Evolutionary conservation across 805 yeast species (phyloP).

Genomic region (Saccharomyces mikatae): DNA sequence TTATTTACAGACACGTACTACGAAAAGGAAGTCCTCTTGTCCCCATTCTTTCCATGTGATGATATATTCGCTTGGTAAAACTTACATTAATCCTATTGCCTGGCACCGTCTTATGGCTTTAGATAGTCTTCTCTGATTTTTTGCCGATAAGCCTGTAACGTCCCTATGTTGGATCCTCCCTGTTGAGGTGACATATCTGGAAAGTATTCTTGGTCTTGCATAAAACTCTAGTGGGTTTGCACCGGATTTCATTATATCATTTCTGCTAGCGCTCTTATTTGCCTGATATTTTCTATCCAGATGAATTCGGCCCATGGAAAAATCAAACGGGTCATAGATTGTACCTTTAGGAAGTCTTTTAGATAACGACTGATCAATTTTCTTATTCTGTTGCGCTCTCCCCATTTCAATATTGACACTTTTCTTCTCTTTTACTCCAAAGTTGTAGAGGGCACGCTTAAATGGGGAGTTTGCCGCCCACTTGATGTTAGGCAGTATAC

Average conservation of each 20-base stretch:
- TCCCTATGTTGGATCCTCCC: slow-evolving; percentile 74
- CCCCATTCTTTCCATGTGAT: neutral
- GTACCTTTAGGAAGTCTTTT: slow-evolving; percentile 43
- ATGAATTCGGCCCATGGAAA: slow-evolving; percentile 49
- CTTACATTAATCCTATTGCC: slow-evolving; percentile 61
- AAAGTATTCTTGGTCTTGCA: slow-evolving; percentile 61
- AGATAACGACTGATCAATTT: slow-evolving; percentile 33
- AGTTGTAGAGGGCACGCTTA: neutral
- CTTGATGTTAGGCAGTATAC: neutral
- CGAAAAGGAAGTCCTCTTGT: neutral
- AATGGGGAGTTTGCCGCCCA: neutral
- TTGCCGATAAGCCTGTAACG: slow-evolving; percentile 56
- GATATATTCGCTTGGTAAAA: slow-evolving; percentile 30
- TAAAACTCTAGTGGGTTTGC: slow-evolving; percentile 65
- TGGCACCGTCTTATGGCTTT: slow-evolving; percentile 76
- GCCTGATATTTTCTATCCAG: slow-evolving; percentile 37
- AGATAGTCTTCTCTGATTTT: slow-evolving; percentile 62
- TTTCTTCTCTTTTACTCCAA: neutral
- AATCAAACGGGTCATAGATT: slow-evolving; percentile 77
- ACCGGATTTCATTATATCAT: slow-evolving; percentile 39
- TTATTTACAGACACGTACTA: neutral
- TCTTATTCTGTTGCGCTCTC: slow-evolving; percentile 11
- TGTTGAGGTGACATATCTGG: slow-evolving; percentile 55
- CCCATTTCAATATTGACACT: slow-evolving; percentile 5
- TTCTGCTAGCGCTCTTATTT: slow-evolving; percentile 15